Evolutionary conservation across 495 filamentous ascomycete species (phyloP).

Genomic region (Mytilinidion resinicola): DNA sequence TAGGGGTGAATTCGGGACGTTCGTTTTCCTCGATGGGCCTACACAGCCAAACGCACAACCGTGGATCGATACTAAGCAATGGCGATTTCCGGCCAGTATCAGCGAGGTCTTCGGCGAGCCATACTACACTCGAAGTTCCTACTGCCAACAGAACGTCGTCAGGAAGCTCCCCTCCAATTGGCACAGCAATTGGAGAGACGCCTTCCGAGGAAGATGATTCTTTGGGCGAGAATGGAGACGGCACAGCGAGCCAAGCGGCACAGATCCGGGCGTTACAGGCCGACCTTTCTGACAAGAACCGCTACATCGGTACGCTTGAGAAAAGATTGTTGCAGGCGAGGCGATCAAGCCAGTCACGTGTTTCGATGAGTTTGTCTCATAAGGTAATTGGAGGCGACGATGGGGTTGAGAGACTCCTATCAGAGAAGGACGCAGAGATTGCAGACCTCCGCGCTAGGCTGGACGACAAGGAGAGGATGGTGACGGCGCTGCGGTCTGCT

Average conservation of each 20-base stretch:
- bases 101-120: conserved; percentile 56
- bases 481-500: conserved; percentile 78
- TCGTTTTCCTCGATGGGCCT: conserved; percentile 67
- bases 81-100: conserved; percentile 47
- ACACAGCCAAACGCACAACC: conserved; percentile 57
- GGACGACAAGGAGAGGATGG: conserved; percentile 95
- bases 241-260: conserved; percentile 68
- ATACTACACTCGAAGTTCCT: conserved; percentile 25
- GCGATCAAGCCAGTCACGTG: conserved; percentile 79
- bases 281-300: conserved; percentile 91
- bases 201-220: conserved; percentile 56
- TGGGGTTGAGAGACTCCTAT: conserved; percentile 57
- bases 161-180: not conserved
- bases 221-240: conserved; percentile 76
- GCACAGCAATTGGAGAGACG: conserved; percentile 5
- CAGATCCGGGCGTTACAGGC: conserved; percentile 85
- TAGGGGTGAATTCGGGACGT: conserved; percentile 76
- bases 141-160: conserved; percentile 6
- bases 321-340: conserved; percentile 86
- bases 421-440: conserved; percentile 92
- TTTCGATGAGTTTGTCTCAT: conserved; percentile 58
- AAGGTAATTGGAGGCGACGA: conserved; percentile 49
- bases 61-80: conserved; percentile 50
- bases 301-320: conserved; percentile 91
- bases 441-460: conserved; percentile 79